Base-by-base conservation (phyloP, 257 asterid species). In the Dorcoceras hygrometricum region DNA sequence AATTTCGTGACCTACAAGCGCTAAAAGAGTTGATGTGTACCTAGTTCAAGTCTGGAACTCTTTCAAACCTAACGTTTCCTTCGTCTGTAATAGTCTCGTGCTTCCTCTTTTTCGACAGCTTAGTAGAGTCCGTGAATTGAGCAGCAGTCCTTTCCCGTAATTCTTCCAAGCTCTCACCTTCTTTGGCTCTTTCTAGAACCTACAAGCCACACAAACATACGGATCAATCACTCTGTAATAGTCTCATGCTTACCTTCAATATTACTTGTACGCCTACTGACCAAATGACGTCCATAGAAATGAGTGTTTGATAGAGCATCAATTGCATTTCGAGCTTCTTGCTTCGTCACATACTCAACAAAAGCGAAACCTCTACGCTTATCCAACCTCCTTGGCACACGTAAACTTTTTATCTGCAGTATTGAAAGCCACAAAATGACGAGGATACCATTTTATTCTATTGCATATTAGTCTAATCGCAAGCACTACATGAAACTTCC, bases 281-380 rank as follows among this genome's bases (percentile, higher is more conserved):
- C 99, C 99, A 93, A 71, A 84, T 80, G 97, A 62, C 99, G 99
- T 34, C 97, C 99, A n/a, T 90, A 94, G 71, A 94, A 85, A 83
- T 94, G 99, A 34, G 95, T 80, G 73, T 67, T 90, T 34, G 95
- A 81, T 74, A 90, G 95, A 77, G 95, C 86, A 79, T 83, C 73
- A 60, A 90, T 87, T 66, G 99, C 99, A 65, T 85, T 90, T 65
- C 76, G 77, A 43, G 99, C 88, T 74, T 94, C 99, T 83, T 94
- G 97, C 75, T 90, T 94, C 3, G 97, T 90, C 23, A 85, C 77
- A 23, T 71, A 93, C 81, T 93, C 99, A 23, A 93, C 88, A 53
- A 93, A 93, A 66, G 95, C 96, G 77, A 93, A 93, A 56, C 99
- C 99, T 79, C 96, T 80, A 70, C 90, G 99, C 79, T 80, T 85